phyloP scores from a whole-genome alignment of 495 filamentous ascomycete species.

The Podospora pseudoanserina region DNA sequence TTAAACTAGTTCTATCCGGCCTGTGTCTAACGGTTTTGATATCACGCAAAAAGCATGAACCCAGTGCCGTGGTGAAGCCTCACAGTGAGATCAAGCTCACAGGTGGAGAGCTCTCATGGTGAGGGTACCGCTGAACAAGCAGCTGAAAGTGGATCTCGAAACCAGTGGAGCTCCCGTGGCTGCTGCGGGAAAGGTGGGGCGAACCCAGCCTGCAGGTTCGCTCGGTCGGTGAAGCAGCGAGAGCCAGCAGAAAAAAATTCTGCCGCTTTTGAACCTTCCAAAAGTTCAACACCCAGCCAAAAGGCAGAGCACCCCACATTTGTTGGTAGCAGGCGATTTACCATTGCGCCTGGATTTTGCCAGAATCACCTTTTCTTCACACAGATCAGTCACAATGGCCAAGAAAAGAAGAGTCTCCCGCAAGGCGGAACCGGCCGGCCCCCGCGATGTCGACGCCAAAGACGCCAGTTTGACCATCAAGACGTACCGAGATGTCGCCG shows the following conservation, averaged over 20 bases:
- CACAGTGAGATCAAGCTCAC: neutral
- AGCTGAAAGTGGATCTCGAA: neutral
- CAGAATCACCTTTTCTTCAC: neutral
- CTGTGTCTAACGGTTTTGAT: neutral
- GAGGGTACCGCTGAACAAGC: neutral
- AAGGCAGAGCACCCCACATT: neutral
- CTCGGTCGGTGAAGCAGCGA: constrained; percentile 3
- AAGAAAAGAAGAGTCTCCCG: constrained; percentile 75
- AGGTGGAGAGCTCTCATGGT: neutral
- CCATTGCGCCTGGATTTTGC: neutral
- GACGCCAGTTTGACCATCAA: constrained; percentile 58
- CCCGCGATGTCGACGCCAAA: constrained; percentile 49
- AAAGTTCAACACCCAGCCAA: neutral
- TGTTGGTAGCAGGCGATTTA: neutral
- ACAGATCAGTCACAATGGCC: constrained; percentile 54
- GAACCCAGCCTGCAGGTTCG: neutral
- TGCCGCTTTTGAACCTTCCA: constrained; percentile 3
- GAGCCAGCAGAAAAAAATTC: constrained; percentile 6
- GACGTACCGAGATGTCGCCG: constrained; percentile 79
- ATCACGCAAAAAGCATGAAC: neutral
- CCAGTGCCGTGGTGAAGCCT: neutral
- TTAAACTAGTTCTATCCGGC: neutral
- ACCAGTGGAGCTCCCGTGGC: neutral
- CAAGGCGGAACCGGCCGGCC: constrained; percentile 37
- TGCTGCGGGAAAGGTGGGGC: constrained; percentile 5